Base-by-base conservation (phyloP, 345 rosid genomes). In the Rhodomyrtus tomentosa region DNA sequence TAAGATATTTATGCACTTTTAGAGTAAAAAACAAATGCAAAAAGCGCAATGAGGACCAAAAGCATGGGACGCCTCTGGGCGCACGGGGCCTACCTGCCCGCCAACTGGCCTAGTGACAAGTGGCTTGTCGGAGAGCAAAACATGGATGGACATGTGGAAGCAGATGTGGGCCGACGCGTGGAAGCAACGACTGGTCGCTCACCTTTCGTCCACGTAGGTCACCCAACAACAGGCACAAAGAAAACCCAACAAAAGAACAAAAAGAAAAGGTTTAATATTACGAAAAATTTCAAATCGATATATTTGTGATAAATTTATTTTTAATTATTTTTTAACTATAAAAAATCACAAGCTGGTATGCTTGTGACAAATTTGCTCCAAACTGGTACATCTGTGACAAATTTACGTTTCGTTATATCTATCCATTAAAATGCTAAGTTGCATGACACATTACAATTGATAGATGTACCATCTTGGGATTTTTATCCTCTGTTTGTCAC, bases 211-310 rank as follows among this genome's bases (percentile, higher is more conserved):
- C 38, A 25, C 1, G 40, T 59, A 32, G 73, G 21, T 59, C 73
- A 59, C 73, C 40, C 18, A 8, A 59, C 73, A 10, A 40, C 73
- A 1, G 5, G 0, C 21, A 1, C 40, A 29, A 59, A 59, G 40
- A 13, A 27, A 58, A 6, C 38, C 20, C 73, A 56, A 56, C 13
- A 56, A 56, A n/a, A 56, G 1, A 5, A 25, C 10, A 25, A 55
- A 2, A 12, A 0, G 5, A 0, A 56, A 42, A 9, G 45, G 45
- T 0, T 42, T 42, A 42, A 0, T 42, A 42, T 9, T n/a, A n/a
- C n/a, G n/a, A n/a, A n/a, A n/a, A n/a, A n/a, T n/a, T n/a, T n/a
- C n/a, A n/a, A n/a, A n/a, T n/a, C n/a, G n/a, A n/a, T n/a, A n/a
- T n/a, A n/a, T n/a, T n/a, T n/a, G n/a, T n/a, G n/a, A n/a, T n/a